A percentile compares a stretch with the other conserved stretches of the same genome.
phyloP scores from a whole-genome alignment of 2,329 filamentous ascomycete genomes.

The Ceratocystis colombiana region DNA sequence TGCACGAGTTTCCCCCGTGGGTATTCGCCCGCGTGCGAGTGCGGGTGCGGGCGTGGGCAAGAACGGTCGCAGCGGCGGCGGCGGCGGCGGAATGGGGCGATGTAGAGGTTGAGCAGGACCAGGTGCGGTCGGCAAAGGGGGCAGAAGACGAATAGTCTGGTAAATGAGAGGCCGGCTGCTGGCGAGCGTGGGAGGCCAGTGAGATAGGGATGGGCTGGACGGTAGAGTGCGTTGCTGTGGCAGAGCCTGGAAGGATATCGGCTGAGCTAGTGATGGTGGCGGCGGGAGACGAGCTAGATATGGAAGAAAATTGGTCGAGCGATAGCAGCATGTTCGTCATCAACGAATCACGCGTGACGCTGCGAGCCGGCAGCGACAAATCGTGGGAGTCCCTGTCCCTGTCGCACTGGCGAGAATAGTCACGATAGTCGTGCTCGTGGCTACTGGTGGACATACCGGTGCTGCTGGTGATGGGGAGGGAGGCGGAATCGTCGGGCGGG shows the following conservation, averaged over 20 bases:
- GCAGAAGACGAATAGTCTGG: constrained; percentile 12
- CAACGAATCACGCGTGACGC: constrained; percentile 77
- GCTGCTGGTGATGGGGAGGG: constrained; percentile 25
- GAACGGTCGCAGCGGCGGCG: constrained; percentile 16
- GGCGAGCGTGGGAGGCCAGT: constrained; percentile 14
- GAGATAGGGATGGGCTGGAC: constrained; percentile 26
- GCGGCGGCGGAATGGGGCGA: constrained; percentile 18
- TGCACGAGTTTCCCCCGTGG: constrained; percentile 46
- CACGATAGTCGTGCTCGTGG: constrained; percentile 29
- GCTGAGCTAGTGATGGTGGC: constrained; percentile 28
- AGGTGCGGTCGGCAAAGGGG: constrained; percentile 26
- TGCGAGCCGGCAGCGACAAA: constrained; percentile 64
- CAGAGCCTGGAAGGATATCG: background rate
- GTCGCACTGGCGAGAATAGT: constrained; percentile 26
- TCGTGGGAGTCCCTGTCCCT: constrained; percentile 73
- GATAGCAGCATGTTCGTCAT: constrained; percentile 94
- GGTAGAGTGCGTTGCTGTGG: constrained; percentile 27
- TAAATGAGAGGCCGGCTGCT: constrained; percentile 10
- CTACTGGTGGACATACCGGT: constrained; percentile 32
- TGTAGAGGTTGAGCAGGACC: constrained; percentile 24
- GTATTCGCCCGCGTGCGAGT: constrained; percentile 30
- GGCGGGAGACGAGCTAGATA: constrained; percentile 38
- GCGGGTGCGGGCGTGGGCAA: constrained; percentile 22
- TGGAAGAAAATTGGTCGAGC: constrained; percentile 62
- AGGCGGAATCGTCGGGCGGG: background rate